Evolutionary conservation across 2,329 filamentous ascomycete species (phyloP).

Genomic region (Colletotrichum abscissum): DNA sequence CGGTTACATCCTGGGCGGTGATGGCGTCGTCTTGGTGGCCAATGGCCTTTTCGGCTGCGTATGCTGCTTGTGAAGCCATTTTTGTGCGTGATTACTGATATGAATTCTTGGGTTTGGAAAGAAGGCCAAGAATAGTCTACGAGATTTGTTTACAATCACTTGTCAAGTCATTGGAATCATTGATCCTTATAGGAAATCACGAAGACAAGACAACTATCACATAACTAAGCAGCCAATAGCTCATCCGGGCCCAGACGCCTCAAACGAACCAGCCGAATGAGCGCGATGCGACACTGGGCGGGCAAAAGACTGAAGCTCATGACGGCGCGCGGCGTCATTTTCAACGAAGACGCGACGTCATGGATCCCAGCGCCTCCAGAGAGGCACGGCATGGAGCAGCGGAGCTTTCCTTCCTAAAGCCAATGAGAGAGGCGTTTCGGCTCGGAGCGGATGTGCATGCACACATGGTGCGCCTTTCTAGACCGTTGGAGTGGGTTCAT

Average conservation of each 20-base stretch:
- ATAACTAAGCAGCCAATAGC: neutral
- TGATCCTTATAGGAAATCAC: neutral
- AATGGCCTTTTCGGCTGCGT: slow-evolving; percentile 72
- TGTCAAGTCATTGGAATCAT: neutral
- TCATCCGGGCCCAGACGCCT: neutral
- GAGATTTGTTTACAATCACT: neutral
- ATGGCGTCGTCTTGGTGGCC: slow-evolving; percentile 75
- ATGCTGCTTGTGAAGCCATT: slow-evolving; percentile 76
- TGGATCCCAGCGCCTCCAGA: neutral
- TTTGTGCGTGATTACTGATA: slow-evolving; percentile 28
- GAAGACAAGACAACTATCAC: neutral
- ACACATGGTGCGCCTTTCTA: neutral
- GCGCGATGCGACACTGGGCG: neutral
- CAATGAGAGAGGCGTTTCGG: slow-evolving; percentile 14
- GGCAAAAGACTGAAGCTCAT: slow-evolving; percentile 2
- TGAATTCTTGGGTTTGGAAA: neutral
- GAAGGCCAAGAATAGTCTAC: neutral
- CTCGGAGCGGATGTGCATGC: neutral
- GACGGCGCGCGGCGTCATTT: slow-evolving; percentile 29
- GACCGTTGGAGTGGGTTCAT: neutral
- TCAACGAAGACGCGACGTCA: slow-evolving; percentile 26
- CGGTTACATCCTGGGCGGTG: slow-evolving; percentile 76
- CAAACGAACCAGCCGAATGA: neutral
- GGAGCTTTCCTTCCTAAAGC: neutral
- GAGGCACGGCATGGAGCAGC: slow-evolving; percentile 7